These are phyloP conservation scores for Solanum paucissectum DNA, from an alignment of 257 asterid genomes.

Conservation along the genomic window DNA sequence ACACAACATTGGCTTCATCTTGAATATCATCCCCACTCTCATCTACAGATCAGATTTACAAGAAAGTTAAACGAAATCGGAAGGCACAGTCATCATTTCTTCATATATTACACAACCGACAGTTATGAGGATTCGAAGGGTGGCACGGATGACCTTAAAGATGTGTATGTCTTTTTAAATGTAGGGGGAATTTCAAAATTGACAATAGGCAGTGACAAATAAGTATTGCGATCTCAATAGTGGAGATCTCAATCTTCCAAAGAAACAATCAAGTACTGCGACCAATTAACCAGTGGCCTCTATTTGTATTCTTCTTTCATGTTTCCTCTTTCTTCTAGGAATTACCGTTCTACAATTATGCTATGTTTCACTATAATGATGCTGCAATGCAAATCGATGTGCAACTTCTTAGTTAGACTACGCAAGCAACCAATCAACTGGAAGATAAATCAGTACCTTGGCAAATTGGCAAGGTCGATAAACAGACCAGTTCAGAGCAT, in stretches of 20 bases:
- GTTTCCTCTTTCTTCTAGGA: neutral
- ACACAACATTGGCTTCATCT: conserved; percentile 31
- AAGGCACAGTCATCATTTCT: neutral
- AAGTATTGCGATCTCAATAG: neutral
- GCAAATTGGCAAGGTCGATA: conserved; percentile 34
- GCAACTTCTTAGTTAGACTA: neutral
- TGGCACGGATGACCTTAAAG: neutral
- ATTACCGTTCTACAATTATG: neutral
- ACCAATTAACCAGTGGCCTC: neutral
- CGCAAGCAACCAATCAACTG: neutral
- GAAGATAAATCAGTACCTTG: conserved; percentile 34
- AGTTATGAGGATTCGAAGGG: neutral
- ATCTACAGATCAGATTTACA: neutral
- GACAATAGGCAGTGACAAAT: neutral
- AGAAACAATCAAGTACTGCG: neutral
- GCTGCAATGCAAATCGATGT: neutral
- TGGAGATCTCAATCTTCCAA: neutral
- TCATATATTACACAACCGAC: neutral
- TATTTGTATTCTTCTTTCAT: neutral
- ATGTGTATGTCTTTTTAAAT: neutral
- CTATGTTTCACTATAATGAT: neutral
- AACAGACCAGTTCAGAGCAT: conserved; percentile 58
- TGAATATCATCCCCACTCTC: conserved; percentile 5
- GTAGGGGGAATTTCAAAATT: neutral
- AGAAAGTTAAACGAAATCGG: neutral